These are phyloP conservation scores for Colletotrichum kahawae DNA, from an alignment of 2,329 filamentous ascomycete genomes.

Conservation along the genomic window DNA sequence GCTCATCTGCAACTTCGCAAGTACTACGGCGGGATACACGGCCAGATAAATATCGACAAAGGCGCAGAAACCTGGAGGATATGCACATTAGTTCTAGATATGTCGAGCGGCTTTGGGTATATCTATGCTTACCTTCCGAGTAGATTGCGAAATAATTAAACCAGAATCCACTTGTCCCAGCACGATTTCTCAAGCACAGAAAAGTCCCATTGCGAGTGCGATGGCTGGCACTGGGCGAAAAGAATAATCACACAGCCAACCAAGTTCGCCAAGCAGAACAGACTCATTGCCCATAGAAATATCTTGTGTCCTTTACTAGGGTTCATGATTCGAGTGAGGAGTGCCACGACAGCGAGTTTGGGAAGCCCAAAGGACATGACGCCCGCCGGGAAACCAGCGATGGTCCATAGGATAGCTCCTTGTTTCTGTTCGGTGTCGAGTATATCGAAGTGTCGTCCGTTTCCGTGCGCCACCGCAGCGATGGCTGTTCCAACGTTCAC, in stretches of 20 bases:
- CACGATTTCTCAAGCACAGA: constrained; percentile 33
- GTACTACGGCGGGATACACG: constrained; percentile 42
- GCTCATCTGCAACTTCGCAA: constrained; percentile 41
- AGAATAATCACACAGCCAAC: constrained; percentile 42
- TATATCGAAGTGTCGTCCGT: constrained; percentile 40
- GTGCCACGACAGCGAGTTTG: constrained; percentile 44
- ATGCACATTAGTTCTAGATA: not conserved
- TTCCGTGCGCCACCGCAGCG: constrained; percentile 39
- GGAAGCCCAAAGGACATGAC: constrained; percentile 44
- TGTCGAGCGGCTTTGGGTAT: not conserved
- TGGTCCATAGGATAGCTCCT: constrained; percentile 38
- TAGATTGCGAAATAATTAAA: constrained; percentile 45
- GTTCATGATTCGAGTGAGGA: constrained; percentile 43
- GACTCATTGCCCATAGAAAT: constrained; percentile 41
- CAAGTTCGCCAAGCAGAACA: constrained; percentile 33
- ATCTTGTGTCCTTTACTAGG: constrained; percentile 35
- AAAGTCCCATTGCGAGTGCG: constrained; percentile 42
- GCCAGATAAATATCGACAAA: constrained; percentile 47
- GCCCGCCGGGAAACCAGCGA: constrained; percentile 40
- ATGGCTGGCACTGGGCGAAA: constrained; percentile 47
- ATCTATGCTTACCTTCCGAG: constrained; percentile 37
- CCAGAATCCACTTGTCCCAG: constrained; percentile 37
- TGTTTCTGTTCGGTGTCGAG: constrained; percentile 33
- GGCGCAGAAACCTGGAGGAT: constrained; percentile 33
- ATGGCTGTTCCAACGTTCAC: constrained; percentile 37